Evolutionary conservation across 345 rosid genomes (phyloP), one percentile per base, ranked within the genome.

Genomic region (Ricinus communis): DNA sequence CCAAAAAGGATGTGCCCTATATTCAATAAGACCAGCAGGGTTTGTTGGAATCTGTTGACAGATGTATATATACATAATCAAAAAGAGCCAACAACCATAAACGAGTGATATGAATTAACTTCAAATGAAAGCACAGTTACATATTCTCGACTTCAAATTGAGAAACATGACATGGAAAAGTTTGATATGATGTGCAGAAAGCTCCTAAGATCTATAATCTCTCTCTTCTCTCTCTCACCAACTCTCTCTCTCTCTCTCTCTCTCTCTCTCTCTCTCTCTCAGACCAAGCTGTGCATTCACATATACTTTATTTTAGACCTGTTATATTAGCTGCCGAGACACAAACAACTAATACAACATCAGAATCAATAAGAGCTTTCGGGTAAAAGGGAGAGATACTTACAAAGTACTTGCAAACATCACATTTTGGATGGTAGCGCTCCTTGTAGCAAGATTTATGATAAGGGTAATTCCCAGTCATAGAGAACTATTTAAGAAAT

Each of bases 1-100:
- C 81, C 81, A 77, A 64, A 77, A 77, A 11, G 81, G 81, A 73
- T 73, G 77, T 1, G 81, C 74, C 65, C 81, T 77, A 64, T 77
- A 77, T 73, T 77, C 81, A 68, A 77, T 77, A 47, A 77, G 77
- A 62, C 81, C 81, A 41, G 71, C 81, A 49, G 61, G 62, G 50
- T 73, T 77, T 36, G 77, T 77, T 40, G 81, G 81, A 63, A 77
- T 77, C 81, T 77, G 81, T 57, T 74, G 68, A 69, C 77, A 60
- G 41, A 74, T 25, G 71, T 66, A 58, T 36, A 72, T 65, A 12
- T 43, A 43, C 5, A 73, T 68, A 74, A 52, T 43, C 77, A 70
- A 63, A 46, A 74, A 74, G 76, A 64, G 74, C 71, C 57, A 78
- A 60, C 53, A 74, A 51, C n/a, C n/a, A n/a, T 21, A 25, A 52